Evolutionary conservation across 768 basidiomycete genomes (phyloP).

Genomic region (Lactarius evosmus): DNA sequence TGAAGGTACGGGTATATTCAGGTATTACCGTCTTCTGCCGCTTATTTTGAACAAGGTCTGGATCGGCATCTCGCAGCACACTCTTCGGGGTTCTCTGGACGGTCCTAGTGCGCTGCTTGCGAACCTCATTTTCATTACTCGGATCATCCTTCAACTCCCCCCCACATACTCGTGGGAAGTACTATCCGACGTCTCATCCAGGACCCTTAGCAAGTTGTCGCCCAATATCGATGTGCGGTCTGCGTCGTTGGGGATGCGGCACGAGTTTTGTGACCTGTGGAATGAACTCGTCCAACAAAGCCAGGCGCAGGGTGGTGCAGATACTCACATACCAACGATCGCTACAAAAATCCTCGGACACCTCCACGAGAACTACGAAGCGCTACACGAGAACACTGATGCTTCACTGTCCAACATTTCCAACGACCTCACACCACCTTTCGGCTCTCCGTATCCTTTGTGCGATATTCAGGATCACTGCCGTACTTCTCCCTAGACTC

Average conservation of each 20-base stretch:
- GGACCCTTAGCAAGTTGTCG: neutral
- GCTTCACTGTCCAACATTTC: neutral
- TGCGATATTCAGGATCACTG: neutral
- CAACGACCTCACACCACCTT: neutral
- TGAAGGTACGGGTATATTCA: neutral
- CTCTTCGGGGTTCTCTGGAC: neutral
- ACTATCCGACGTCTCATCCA: neutral
- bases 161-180: too few species aligned
- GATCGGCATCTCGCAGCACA: neutral
- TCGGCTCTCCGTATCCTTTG: neutral
- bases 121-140: neutral
- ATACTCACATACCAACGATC: neutral
- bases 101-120: neutral
- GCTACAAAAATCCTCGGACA: neutral
- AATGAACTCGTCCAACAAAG: constrained; percentile 6
- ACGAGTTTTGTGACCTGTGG: constrained; percentile 6
- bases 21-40: neutral
- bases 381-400: neutral
- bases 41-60: neutral
- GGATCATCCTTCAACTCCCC: neutral
- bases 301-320: neutral
- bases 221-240: neutral
- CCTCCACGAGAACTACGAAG: neutral
- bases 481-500: neutral
- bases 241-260: constrained; percentile 5